phyloP scores from a whole-genome alignment of 495 filamentous ascomycete species.

The Aspergillus hancockii region DNA sequence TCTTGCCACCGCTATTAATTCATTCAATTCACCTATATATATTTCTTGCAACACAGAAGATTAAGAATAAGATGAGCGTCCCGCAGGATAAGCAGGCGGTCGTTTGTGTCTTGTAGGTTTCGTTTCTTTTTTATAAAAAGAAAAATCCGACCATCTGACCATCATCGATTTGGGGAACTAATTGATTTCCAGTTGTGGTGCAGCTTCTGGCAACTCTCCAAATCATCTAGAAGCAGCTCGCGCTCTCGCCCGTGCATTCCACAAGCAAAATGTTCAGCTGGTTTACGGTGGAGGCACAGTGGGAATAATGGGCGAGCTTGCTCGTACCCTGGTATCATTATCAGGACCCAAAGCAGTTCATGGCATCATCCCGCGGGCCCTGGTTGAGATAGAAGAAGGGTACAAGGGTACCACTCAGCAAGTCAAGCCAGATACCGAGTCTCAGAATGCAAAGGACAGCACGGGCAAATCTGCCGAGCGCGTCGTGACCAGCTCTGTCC shows the following conservation, averaged over 20 bases:
- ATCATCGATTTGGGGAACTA: background rate
- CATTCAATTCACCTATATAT: too few species aligned
- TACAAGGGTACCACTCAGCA: background rate
- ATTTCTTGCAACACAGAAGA: too few species aligned
- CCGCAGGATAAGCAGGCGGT: background rate
- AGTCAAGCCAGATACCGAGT: background rate
- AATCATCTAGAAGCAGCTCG: constrained; percentile 70
- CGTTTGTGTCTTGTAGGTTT: background rate
- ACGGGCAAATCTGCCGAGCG: constrained; percentile 37
- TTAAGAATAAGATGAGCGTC: too few species aligned
- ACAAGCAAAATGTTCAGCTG: constrained; percentile 68
- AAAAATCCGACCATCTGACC: background rate
- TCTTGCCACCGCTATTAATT: too few species aligned
- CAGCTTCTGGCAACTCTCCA: constrained; percentile 56
- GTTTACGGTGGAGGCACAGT: constrained; percentile 92
- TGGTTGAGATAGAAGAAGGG: constrained; percentile 45
- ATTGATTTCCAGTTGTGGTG: constrained; percentile 1
- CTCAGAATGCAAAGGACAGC: constrained; percentile 8
- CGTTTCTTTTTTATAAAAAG: background rate
- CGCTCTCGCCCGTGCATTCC: constrained; percentile 67
- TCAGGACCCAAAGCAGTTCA: constrained; percentile 81
- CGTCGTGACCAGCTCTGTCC: constrained; percentile 49
- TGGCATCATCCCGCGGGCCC: constrained; percentile 82
- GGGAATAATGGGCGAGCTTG: constrained; percentile 89
- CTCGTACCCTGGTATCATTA: constrained; percentile 76